A percentile compares a stretch with the other conserved stretches of the same genome.
Conservation (phyloP, 495 filamentous ascomycete species). For the Aspergillus affinis region DNA sequence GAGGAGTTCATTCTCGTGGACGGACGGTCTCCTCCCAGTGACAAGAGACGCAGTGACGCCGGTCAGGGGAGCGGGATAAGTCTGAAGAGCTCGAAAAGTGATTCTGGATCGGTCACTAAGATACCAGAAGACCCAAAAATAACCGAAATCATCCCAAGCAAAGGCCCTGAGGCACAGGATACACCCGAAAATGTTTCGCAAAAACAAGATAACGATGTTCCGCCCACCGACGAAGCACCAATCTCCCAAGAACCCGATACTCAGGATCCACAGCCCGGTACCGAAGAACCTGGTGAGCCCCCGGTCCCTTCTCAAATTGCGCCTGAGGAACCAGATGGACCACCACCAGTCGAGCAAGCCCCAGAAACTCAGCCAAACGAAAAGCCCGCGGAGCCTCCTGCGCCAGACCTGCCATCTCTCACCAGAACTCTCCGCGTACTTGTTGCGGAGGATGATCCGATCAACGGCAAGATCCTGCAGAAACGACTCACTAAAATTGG, state of each 20-base stretch:
- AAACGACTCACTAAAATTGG: constrained; percentile 82
- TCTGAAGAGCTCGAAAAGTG: background rate
- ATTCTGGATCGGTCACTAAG: background rate
- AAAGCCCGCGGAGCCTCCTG: constrained; percentile 22
- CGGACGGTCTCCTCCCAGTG: constrained; percentile 3
- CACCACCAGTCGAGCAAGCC: background rate
- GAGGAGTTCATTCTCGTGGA: constrained; percentile 37
- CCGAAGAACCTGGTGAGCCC: background rate
- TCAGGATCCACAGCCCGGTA: background rate
- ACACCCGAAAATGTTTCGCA: background rate
- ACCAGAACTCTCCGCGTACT: constrained; percentile 59
- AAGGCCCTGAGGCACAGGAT: background rate
- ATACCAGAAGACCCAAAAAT: too few species aligned
- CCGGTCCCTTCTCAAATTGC: background rate
- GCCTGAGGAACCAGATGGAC: background rate
- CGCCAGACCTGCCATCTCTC: constrained; percentile 10
- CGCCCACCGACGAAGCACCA: background rate
- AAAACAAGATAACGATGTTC: background rate
- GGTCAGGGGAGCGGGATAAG: background rate
- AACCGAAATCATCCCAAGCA: background rate
- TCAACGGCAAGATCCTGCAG: constrained; percentile 84
- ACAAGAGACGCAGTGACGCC: constrained; percentile 1
- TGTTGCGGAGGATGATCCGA: constrained; percentile 89
- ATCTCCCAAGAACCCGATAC: background rate
- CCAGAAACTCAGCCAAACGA: background rate